phyloP scores from a whole-genome alignment of 176 grass and related monocot species.

The sorghum (Sorghum bicolor) region Sorghum_bicolor_NCBIv3 NC_012873.2:59505001-59505500 shows the following conservation, averaged over 20 bases:
- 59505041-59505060: conserved; percentile 29
- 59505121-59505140: neutral
- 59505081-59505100: too few relatives aligned
- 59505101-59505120: neutral
- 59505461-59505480: conserved; percentile 8
- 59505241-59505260: neutral
- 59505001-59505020: conserved; percentile 46
- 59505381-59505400: conserved; percentile 42
- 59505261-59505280: neutral
- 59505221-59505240: neutral
- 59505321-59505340: conserved; percentile 73
- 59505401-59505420: neutral
- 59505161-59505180: neutral
- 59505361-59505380: conserved; percentile 76
- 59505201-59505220: neutral
- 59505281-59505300: neutral
- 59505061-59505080: conserved; percentile 34
- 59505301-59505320: conserved; percentile 37
- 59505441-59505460: neutral
- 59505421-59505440: neutral
- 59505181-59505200: neutral
- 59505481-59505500: neutral
- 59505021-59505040: conserved; percentile 1
- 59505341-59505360: conserved; percentile 70
- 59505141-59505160: neutral